Evolutionary conservation across 1,284 basidiomycete species (phyloP), one percentile per base, ranked within the genome.

Genomic region (Austroboletus novae-zelandiae): DNA sequence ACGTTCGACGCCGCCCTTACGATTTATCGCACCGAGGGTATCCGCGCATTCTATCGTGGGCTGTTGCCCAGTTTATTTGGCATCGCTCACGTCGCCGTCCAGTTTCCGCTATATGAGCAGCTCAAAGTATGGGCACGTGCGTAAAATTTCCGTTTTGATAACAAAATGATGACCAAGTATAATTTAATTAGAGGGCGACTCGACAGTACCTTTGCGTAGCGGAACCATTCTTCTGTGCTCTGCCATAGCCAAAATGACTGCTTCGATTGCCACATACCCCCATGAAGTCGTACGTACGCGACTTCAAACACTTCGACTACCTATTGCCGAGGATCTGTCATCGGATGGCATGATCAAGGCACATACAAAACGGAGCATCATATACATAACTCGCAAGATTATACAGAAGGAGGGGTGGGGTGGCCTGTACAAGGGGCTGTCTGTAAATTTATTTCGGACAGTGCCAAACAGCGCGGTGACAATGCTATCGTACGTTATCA

Each of bases 211-310:
- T 1, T 69, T 96, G 7, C 73, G 83, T 2, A 82, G 83, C 6
- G 70, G 76, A 29, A 79, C 83, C 17, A 94, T 98, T 57, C 83
- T 98, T 13, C 68, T 84, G 4, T 96, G 93, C 71, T 94, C 92
- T 18, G 91, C 91, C 9, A 71, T 84, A 18, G 88, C 93, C 31
- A 98, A 98, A 70, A 96, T 97, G 91, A 85, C 90, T 2, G 95
- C 94, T 4, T 94, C 93, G 11, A 74, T 97, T 23, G 87, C 88
- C 23, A 98, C 95, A 29, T 98, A 98, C 69, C 95, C 95, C 0
- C 94, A 98, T 69, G 94, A 98, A 71, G 95, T 98, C 39, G 79
- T 98, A 17, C 88, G 94, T 10, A 98, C 94, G 25, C 83, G 94
- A 6, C 72, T 97, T 34, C 94, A 98, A 71, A 93, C 94, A 5